These are phyloP conservation scores for Neurospora sublineolata DNA, from an alignment of 495 filamentous ascomycete genomes.

Conservation along the genomic window DNA sequence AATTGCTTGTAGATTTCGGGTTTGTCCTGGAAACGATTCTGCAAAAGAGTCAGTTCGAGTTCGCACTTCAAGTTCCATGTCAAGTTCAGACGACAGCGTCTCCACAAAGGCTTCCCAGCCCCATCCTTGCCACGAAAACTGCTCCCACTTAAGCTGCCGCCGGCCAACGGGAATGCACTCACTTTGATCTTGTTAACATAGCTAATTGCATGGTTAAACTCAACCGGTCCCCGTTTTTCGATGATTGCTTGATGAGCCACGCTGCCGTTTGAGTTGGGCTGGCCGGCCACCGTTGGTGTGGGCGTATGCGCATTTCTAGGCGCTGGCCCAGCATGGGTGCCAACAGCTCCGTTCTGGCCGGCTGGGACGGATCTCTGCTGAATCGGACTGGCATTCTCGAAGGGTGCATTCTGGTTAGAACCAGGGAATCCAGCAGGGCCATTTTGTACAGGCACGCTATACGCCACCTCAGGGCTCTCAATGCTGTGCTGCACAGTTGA, in stretches of 20 bases:
- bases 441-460: constrained; percentile 38
- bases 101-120: neutral
- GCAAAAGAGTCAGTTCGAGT: constrained; percentile 7
- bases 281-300: constrained; percentile 30
- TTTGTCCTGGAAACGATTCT: constrained; percentile 91
- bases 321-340: constrained; percentile 23
- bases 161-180: constrained; percentile 8
- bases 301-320: constrained; percentile 41
- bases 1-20: constrained; percentile 99
- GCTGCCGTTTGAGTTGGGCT: constrained; percentile 28
- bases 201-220: constrained; percentile 99
- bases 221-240: constrained; percentile 86
- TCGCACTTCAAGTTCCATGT: neutral
- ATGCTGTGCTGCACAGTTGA: constrained; percentile 42
- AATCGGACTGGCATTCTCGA: constrained; percentile 48
- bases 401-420: constrained; percentile 31
- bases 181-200: constrained; percentile 99
- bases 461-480: constrained; percentile 42
- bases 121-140: constrained; percentile 1
- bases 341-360: constrained; percentile 46
- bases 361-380: constrained; percentile 76
- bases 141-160: constrained; percentile 1
- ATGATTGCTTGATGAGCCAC: constrained; percentile 41
- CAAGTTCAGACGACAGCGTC: neutral
- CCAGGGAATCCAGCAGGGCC: constrained; percentile 33